phyloP scores from a whole-genome alignment of 805 yeast species.

The Yamadazyma akitaensis region DNA sequence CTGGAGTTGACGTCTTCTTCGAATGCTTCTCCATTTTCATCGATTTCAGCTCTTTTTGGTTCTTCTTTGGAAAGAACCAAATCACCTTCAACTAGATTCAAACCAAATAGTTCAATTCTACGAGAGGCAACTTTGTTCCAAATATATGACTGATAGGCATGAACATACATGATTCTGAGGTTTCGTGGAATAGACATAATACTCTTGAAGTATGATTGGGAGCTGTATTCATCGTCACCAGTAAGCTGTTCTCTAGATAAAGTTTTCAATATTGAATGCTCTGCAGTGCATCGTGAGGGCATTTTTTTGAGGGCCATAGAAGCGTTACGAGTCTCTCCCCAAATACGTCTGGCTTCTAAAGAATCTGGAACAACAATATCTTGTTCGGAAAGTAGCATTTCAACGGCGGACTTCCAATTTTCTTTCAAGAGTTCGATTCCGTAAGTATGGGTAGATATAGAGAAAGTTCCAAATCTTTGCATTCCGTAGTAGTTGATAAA shows the following conservation, averaged over 20 bases:
- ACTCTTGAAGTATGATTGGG: constrained; percentile 67
- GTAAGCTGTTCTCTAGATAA: constrained; percentile 51
- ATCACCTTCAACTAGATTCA: constrained; percentile 74
- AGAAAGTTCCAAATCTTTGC: constrained; percentile 97
- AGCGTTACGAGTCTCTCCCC: constrained; percentile 75
- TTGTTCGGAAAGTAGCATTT: constrained; percentile 79
- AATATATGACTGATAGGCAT: constrained; percentile 93
- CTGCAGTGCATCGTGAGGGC: constrained; percentile 91
- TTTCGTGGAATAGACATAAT: constrained; percentile 89
- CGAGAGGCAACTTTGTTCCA: constrained; percentile 88
- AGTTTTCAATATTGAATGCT: constrained; percentile 62
- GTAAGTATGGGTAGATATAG: constrained; percentile 83
- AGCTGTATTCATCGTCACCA: constrained; percentile 42
- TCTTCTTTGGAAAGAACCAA: constrained; percentile 48
- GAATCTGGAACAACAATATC: constrained; percentile 81
- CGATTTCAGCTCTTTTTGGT: constrained; percentile 3
- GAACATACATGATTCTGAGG: constrained; percentile 90
- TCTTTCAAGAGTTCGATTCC: constrained; percentile 70
- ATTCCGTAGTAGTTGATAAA: constrained; percentile 95
- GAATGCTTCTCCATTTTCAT: constrained; percentile 37
- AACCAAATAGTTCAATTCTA: constrained; percentile 69
- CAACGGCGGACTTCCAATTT: constrained; percentile 79
- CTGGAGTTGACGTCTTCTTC: constrained; percentile 68
- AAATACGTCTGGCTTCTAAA: constrained; percentile 72
- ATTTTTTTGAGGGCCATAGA: constrained; percentile 60